phyloP scores from a whole-genome alignment of 164 flowering plant genomes.

The grape (Vitis vinifera) region DNA sequence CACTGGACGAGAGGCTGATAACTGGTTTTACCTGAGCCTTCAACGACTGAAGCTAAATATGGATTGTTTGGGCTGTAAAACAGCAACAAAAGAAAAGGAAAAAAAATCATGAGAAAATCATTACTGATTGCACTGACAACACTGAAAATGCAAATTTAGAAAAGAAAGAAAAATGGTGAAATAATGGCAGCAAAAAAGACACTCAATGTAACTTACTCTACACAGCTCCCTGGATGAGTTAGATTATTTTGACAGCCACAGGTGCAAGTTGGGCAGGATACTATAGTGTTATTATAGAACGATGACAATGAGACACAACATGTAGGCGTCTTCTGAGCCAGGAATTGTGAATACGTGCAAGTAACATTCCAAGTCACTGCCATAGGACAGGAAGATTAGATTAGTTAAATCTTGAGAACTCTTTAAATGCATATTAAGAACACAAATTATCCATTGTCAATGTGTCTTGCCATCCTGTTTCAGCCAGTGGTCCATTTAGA shows the following conservation, averaged over 20 bases:
- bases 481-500: no score
- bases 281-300: slow-evolving; percentile 50
- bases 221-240: slow-evolving; percentile 44
- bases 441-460: not conserved
- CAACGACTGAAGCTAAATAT: slow-evolving; percentile 50
- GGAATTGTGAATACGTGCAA: slow-evolving; percentile 56
- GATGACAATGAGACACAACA: slow-evolving; percentile 65
- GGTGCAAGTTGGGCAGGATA: slow-evolving; percentile 53
- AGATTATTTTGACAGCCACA: slow-evolving; percentile 53
- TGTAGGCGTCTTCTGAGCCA: slow-evolving; percentile 54
- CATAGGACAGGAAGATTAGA: slow-evolving; percentile 9
- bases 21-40: slow-evolving; percentile 33
- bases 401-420: not conserved
- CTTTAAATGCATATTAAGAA: not conserved
- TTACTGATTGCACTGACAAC: not conserved
- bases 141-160: not conserved
- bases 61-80: slow-evolving; percentile 49
- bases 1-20: slow-evolving; percentile 69
- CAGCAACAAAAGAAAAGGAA: not conserved
- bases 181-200: not conserved
- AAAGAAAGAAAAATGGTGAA: not conserved
- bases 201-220: slow-evolving; percentile 32
- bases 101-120: not conserved
- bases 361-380: slow-evolving; percentile 65
- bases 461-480: no score